Base-by-base conservation (phyloP, 495 filamentous ascomycete species). In the Acidiella bohemica region DNA sequence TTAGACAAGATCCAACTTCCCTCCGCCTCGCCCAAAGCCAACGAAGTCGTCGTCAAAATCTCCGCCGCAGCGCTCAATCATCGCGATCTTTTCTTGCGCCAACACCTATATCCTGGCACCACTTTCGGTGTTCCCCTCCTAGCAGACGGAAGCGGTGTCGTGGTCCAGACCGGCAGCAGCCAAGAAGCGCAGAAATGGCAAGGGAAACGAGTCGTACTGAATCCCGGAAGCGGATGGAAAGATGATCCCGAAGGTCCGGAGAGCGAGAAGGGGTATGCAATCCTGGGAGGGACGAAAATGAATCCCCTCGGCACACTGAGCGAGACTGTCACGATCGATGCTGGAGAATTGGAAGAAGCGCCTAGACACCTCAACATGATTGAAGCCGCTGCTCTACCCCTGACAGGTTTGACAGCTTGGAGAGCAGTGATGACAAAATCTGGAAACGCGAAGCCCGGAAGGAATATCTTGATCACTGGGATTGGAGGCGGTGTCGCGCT, bases 1-100 rank as follows among this genome's bases (percentile, higher is more conserved):
- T 52, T 59, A 27, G 49, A 52, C 32, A 47, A 42, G 39, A 54
- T 57, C 36, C 50, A 49, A 13, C 41, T 53, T 22, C 39, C 53
- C 17, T 33, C 30, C 10, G 51, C 57, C 51, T 78, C 79, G 30
- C 78, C 81, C 4, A 67, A 72, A 13, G 68, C 71, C 13, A 58
- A 60, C 41, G 73, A 90, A 48, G 59, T 92, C 42, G 65, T 84
- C 23, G 52, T 95, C 42, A 70, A 69, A 42, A 51, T 94, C 53
- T 68, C 68, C 23, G 80, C 84, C 30, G 80, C 78, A 7, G 75
- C 86, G 12, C 75, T 94, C 39, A 95, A 94, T 63, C 87, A 93
- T 65, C 80, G 84, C 39, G 86, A 94, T 59, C 70, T 87, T 51
- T 93, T 93, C 68, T 78, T 90, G 59, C 82, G 86, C 40, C 84